Conservation (phyloP, 441 rosid species). For the Brassica balearica region DNA sequence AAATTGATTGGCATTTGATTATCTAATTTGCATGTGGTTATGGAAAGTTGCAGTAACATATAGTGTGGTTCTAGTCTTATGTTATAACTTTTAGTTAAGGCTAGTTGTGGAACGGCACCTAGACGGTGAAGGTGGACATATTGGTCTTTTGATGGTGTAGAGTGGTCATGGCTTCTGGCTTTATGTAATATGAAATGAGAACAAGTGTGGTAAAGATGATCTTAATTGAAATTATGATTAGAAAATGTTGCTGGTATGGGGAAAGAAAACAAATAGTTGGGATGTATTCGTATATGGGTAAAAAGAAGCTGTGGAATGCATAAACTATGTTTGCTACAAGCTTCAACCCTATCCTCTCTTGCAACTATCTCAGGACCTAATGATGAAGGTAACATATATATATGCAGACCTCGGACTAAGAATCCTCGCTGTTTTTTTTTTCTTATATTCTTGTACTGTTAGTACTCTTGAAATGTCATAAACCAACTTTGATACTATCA, state of each 20-base stretch:
- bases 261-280: neutral
- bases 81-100: neutral
- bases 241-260: neutral
- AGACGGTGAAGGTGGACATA: neutral
- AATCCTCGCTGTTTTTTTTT: neutral
- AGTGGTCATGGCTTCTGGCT: neutral
- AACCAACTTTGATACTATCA: conserved; percentile 37
- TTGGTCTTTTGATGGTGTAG: neutral
- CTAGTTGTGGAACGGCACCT: neutral
- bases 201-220: neutral
- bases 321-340: conserved; percentile 81
- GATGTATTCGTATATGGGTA: neutral
- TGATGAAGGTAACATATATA: conserved; percentile 52
- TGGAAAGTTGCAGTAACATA: neutral
- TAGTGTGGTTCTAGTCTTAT: neutral
- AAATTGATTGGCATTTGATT: neutral
- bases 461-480: conserved; percentile 18
- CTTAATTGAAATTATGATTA: neutral
- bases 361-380: conserved; percentile 63
- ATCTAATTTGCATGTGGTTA: neutral
- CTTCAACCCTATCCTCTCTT: conserved; percentile 86
- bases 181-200: neutral
- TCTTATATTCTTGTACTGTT: neutral
- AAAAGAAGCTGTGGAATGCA: conserved; percentile 53
- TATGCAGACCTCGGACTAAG: conserved; percentile 26